These are phyloP conservation scores for Neurospora sp. DNA, from an alignment of 495 filamentous ascomycete genomes.

Conservation along the genomic window DNA sequence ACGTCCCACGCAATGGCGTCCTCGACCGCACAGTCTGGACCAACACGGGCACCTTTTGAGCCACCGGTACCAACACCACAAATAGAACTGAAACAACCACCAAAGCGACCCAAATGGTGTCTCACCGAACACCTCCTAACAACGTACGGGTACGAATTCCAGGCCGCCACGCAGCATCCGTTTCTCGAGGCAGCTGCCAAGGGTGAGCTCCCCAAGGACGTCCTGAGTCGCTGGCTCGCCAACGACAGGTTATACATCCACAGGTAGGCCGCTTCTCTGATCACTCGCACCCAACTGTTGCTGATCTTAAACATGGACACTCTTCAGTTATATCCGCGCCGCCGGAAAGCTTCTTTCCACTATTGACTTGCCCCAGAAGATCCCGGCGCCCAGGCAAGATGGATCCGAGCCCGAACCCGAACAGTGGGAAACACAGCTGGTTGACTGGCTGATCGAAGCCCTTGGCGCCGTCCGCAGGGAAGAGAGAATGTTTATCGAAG, in stretches of 20 bases:
- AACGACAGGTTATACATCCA: slow-evolving; percentile 71
- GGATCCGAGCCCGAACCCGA: slow-evolving; percentile 15
- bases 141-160: slow-evolving; percentile 30
- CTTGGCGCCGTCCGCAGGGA: slow-evolving; percentile 58
- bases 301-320: not conserved
- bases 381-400: slow-evolving; percentile 16
- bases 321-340: slow-evolving; percentile 40
- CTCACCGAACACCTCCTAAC: slow-evolving; percentile 44
- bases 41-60: not conserved
- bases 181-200: slow-evolving; percentile 60
- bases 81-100: not conserved
- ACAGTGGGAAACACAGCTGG: slow-evolving; percentile 30
- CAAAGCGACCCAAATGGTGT: slow-evolving; percentile 15
- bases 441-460: slow-evolving; percentile 50
- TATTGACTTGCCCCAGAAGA: slow-evolving; percentile 42
- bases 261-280: slow-evolving; percentile 32
- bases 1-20: not conserved
- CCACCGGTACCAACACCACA: not conserved
- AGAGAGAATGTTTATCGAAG: slow-evolving; percentile 57
- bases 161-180: slow-evolving; percentile 50
- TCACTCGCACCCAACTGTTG: not conserved
- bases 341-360: slow-evolving; percentile 56
- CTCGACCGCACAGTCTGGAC: not conserved
- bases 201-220: slow-evolving; percentile 46
- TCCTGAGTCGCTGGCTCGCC: slow-evolving; percentile 58